These are phyloP conservation scores for Aspergillus neoniger DNA, from an alignment of 2,329 filamentous ascomycete species.

Conservation along the genomic window DNA sequence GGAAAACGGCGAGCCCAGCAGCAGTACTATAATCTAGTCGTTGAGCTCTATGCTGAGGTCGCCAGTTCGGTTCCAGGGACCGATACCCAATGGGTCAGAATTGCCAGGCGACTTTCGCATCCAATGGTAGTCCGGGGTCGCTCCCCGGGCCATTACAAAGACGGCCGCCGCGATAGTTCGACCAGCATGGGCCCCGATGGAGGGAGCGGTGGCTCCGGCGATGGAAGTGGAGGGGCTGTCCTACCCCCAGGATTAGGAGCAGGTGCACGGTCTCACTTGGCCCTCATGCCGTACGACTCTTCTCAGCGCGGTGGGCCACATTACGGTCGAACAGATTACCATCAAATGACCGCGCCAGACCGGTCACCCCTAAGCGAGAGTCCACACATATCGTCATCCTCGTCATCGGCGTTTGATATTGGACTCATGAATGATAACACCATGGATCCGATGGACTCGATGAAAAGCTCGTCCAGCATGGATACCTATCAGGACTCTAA, in stretches of 20 bases:
- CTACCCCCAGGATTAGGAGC: conserved; percentile 36
- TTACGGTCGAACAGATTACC: conserved; percentile 39
- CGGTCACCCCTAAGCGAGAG: conserved; percentile 43
- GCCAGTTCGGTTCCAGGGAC: conserved; percentile 43
- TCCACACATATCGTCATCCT: conserved; percentile 42
- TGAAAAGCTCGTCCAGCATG: conserved; percentile 35
- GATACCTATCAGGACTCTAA: conserved; percentile 38
- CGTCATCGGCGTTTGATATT: conserved; percentile 42
- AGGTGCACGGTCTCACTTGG: conserved; percentile 33
- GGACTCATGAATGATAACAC: conserved; percentile 41
- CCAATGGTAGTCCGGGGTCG: conserved; percentile 86
- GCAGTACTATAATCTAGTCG: conserved; percentile 88
- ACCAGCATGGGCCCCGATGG: conserved; percentile 71
- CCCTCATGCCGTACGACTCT: conserved; percentile 39
- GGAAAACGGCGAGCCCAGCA: conserved; percentile 87
- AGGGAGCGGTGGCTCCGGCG: conserved; percentile 51
- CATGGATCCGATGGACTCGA: conserved; percentile 43
- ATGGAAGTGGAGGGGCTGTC: conserved; percentile 31
- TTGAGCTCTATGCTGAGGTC: conserved; percentile 77
- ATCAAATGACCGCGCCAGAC: conserved; percentile 37
- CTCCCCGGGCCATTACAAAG: conserved; percentile 78
- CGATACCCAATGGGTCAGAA: conserved; percentile 64
- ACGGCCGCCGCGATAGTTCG: conserved; percentile 67
- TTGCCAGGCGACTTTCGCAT: conserved; percentile 72
- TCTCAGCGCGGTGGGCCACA: conserved; percentile 33